phyloP scores from a whole-genome alignment of 2,329 filamentous ascomycete species.

The Trichoderma breve region DNA sequence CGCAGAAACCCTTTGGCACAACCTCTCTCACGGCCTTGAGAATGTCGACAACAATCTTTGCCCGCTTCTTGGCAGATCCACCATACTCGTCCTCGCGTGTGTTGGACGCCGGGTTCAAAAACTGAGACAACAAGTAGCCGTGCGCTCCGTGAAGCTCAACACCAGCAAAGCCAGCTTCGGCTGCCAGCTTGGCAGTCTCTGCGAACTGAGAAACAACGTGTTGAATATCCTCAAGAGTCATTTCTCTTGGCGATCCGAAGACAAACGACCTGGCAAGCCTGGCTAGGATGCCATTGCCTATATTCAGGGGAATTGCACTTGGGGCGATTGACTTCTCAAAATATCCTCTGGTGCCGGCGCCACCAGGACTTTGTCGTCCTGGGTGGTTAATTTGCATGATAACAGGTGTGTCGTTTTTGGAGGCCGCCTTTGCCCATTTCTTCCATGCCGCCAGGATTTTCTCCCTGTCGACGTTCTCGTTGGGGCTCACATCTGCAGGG shows the following conservation, averaged over 20 bases:
- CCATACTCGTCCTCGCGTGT: conserved; percentile 55
- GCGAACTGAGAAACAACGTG: conserved; percentile 53
- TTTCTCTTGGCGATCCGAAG: conserved; percentile 55
- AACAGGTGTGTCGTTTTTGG: conserved; percentile 35
- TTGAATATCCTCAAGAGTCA: conserved; percentile 54
- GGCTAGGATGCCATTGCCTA: conserved; percentile 41
- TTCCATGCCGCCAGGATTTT: conserved; percentile 38
- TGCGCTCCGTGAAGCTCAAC: conserved; percentile 51
- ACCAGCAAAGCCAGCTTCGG: conserved; percentile 47
- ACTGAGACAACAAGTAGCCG: conserved; percentile 58
- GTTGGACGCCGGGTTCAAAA: conserved; percentile 52
- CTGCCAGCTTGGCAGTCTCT: conserved; percentile 47
- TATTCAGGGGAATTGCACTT: conserved; percentile 41
- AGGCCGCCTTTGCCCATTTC: conserved; percentile 35
- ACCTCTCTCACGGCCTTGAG: conserved; percentile 41
- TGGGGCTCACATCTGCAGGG: conserved; percentile 36
- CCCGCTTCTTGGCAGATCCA: conserved; percentile 47
- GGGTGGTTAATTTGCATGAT: conserved; percentile 49
- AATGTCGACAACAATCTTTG: conserved; percentile 51
- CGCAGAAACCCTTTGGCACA: conserved; percentile 42
- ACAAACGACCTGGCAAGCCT: conserved; percentile 34
- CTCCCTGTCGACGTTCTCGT: conserved; percentile 29
- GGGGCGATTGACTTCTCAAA: conserved; percentile 43
- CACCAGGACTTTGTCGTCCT: conserved; percentile 43
- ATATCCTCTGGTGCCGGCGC: conserved; percentile 37